Percentiles rank a stretch among this genome's conserved stretches.
phyloP scores from a whole-genome alignment of 164 flowering plant genomes.

The Echeveria elegans region DNA sequence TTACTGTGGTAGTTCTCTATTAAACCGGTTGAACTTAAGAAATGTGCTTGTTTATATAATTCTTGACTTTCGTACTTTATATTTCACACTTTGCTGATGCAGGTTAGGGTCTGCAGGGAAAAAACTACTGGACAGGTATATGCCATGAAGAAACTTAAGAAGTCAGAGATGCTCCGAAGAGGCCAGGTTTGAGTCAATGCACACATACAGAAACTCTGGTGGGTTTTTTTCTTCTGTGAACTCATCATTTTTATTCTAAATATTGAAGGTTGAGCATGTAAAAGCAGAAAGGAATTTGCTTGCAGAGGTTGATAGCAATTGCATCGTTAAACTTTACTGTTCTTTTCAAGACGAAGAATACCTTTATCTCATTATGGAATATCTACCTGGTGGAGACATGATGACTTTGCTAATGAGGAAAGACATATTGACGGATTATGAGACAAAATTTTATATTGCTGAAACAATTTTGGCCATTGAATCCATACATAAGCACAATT shows the following conservation, averaged over 20 bases:
- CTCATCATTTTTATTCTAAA: conserved; percentile 8
- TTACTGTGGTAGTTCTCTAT: neutral
- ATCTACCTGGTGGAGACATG: conserved; percentile 77
- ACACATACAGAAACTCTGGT: neutral
- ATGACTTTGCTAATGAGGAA: conserved; percentile 81
- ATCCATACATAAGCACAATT: conserved; percentile 68
- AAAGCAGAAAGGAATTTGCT: conserved; percentile 77
- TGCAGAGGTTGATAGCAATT: conserved; percentile 76
- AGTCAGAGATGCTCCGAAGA: conserved; percentile 82
- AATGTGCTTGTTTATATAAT: neutral
- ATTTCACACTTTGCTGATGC: conserved; percentile 11
- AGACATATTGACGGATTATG: conserved; percentile 63
- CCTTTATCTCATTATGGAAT: conserved; percentile 74
- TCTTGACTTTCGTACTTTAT: too few relatives aligned
- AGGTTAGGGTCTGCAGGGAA: conserved; percentile 71
- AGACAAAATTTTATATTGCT: conserved; percentile 64
- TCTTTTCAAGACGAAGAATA: conserved; percentile 75
- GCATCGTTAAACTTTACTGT: conserved; percentile 72
- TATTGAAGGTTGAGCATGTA: conserved; percentile 64
- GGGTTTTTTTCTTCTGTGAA: neutral
- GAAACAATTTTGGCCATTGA: conserved; percentile 74
- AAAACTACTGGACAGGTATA: conserved; percentile 55
- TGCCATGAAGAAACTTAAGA: conserved; percentile 85
- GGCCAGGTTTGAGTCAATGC: conserved; percentile 50
- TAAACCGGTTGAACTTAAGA: neutral